A percentile compares a stretch with the other conserved stretches of the same genome.
These are phyloP conservation scores for Cladorrhinum sp. DNA, from an alignment of 2,329 filamentous ascomycete species.

Conservation along the genomic window DNA sequence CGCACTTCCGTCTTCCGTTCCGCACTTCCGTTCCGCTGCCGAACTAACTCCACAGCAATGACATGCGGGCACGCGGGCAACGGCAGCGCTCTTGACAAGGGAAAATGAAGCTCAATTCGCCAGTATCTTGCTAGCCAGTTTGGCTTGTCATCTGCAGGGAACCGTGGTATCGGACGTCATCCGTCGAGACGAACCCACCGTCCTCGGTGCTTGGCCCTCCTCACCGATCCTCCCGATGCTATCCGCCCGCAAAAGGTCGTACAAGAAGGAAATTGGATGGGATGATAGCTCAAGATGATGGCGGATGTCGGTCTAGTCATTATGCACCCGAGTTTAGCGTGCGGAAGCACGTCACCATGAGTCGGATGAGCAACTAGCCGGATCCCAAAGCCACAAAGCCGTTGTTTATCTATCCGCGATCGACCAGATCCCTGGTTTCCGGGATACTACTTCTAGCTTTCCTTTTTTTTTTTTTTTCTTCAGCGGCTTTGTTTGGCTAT, in stretches of 20 bases:
- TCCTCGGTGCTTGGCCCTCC: background rate
- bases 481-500: background rate
- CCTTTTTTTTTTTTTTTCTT: background rate
- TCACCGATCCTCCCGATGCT: background rate
- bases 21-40: slow-evolving; percentile 10
- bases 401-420: slow-evolving; percentile 3
- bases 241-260: background rate
- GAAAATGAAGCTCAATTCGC: too few relatives aligned
- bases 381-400: background rate
- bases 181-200: background rate
- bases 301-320: background rate
- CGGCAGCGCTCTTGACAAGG: too few relatives aligned
- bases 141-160: too few relatives aligned
- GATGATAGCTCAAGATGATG: background rate
- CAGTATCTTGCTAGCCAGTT: too few relatives aligned
- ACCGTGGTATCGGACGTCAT: background rate
- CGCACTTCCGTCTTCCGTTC: slow-evolving; percentile 16
- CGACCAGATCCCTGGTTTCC: background rate
- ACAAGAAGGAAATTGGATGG: background rate
- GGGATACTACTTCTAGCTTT: background rate
- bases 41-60: too few relatives aligned
- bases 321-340: background rate
- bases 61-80: background rate
- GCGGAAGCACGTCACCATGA: slow-evolving; percentile 7
- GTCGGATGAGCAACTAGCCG: background rate